Base-by-base conservation (phyloP, 345 rosid species). In the Gossypioides kirkii region DNA sequence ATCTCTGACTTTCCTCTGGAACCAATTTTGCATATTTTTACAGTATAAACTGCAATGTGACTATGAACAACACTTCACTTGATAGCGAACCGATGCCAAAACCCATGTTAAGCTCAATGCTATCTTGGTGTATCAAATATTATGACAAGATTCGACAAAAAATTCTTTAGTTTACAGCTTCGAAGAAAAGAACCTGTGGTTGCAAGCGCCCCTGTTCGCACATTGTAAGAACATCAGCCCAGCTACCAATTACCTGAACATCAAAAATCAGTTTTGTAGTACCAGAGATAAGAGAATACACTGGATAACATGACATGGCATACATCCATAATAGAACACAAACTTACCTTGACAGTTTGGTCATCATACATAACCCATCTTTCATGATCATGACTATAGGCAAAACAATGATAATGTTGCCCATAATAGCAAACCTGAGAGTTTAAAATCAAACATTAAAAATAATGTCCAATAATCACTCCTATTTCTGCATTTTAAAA, bases 321-420 rank as follows among this genome's bases (percentile, higher is more conserved):
- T 20, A 16, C 62, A 25, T 18, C 42, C 36, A 43, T 6, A 52
- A 49, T n/a, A 20, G 22, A 75, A 61, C 41, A 71, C 38, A 32
- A 72, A 45, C 76, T 76, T 82, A 95, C 99, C 92, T 91, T 95
- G 11, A 95, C 98, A 54, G 92, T 95, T 83, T 87, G 88, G 84
- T 95, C 99, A 79, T 95, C 97, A 74, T 91, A 95, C 99, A 91
- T 95, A 71, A 92, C 82, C 99, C 99, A 95, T 41, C 68, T 83
- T 22, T 79, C 87, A n/a, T 84, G 88, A 10, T 89, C 94, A 68
- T 78, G 90, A 82, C 90, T 88, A 77, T 91, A 88, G 68, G 98
- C 96, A 56, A 95, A 95, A 80, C 98, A 95, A 82, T 95, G 96
- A 84, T 95, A 95, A 84, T 95, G 99, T 75, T 89, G 99, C 77